Base-by-base conservation (phyloP, 2,329 filamentous ascomycete genomes). In the Ophiostoma piceae region DNA sequence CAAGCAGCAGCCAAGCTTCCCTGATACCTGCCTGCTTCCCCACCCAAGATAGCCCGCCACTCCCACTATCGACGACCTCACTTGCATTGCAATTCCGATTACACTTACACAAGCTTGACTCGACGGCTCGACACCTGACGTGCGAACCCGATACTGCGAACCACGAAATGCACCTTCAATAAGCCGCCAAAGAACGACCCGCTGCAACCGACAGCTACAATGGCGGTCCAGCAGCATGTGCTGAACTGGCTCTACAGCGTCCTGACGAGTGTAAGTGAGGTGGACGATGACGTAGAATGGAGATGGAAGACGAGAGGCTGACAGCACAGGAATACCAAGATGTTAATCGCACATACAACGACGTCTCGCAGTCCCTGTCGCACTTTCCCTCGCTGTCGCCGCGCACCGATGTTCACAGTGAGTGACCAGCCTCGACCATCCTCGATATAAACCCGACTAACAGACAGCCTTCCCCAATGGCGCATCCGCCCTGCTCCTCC, bases 221-320 rank as follows among this genome's bases (percentile, higher is more conserved):
- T 88, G 84, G 87, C 89, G 75, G 91, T 97, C 77, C 90, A 92
- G 76, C 93, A 96, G 80, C 91, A 93, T 81, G 90, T 96, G 72
- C 84, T 98, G 76, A 94, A 93, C 81, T 98, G 94, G 94, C 88
- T 98, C 6, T 97, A 96, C 81, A 95, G 92, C 80, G 90, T 97
- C 70, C 82, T 98, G 71, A 92, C 90, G 60, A 92, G 88, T 76
- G 91, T 92, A 81, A 67, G 83, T 39, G 29, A 39, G 11, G 57
- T n/a, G 16, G 32, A 7, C 12, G 43, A 19, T 7, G 5, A 47
- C 26, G 16, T 41, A 41, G 22, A 35, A 54, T 29, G 6, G n/a
- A 19, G 12, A 11, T 12, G 14, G 11, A n/a, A 29, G 26, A 29
- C 2, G 26, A 29, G 26, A 29, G 26, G 26, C 51, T 39, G 32